phyloP scores from a whole-genome alignment of 305 asterid genomes.

The Ilex paraguariensis region DNA sequence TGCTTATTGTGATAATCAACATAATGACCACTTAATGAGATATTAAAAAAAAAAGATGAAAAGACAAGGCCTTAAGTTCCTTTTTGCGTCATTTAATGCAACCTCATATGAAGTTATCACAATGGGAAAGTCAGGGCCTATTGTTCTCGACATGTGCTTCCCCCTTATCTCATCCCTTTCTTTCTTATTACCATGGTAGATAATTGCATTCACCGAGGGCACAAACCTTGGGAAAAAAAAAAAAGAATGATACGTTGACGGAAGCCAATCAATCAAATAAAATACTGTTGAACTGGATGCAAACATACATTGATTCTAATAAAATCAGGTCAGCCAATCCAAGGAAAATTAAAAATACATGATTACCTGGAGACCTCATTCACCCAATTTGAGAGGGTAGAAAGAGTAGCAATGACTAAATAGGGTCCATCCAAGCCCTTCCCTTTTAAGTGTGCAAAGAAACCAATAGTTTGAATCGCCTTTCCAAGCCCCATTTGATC shows the following conservation, averaged over 20 bases:
- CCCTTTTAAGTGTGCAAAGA: conserved; percentile 94
- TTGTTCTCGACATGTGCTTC: conserved; percentile 81
- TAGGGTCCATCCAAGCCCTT: conserved; percentile 92
- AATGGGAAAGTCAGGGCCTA: conserved; percentile 82
- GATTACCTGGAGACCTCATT: conserved; percentile 73
- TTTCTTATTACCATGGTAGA: conserved; percentile 80
- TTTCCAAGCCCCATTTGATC: conserved; percentile 99
- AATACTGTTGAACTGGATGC: neutral
- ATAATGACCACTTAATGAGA: too few relatives aligned
- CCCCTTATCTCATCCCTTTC: conserved; percentile 62
- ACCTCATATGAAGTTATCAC: conserved; percentile 88
- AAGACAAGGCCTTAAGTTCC: conserved; percentile 50
- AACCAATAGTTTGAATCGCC: conserved; percentile 93
- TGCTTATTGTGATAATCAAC: too few relatives aligned
- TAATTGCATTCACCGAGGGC: conserved; percentile 62
- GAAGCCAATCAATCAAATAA: neutral
- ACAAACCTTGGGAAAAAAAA: conserved; percentile 47
- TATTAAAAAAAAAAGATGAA: too few relatives aligned
- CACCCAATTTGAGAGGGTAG: conserved; percentile 94
- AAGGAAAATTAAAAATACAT: neutral
- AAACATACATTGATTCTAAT: too few relatives aligned
- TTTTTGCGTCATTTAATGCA: conserved; percentile 65
- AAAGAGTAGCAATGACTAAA: conserved; percentile 86
- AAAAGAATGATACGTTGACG: too few relatives aligned
- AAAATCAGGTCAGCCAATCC: too few relatives aligned